Percentiles rank a stretch among this genome's conserved stretches.
Conservation (phyloP, 768 basidiomycete species). For the Pholiota microspora region DNA sequence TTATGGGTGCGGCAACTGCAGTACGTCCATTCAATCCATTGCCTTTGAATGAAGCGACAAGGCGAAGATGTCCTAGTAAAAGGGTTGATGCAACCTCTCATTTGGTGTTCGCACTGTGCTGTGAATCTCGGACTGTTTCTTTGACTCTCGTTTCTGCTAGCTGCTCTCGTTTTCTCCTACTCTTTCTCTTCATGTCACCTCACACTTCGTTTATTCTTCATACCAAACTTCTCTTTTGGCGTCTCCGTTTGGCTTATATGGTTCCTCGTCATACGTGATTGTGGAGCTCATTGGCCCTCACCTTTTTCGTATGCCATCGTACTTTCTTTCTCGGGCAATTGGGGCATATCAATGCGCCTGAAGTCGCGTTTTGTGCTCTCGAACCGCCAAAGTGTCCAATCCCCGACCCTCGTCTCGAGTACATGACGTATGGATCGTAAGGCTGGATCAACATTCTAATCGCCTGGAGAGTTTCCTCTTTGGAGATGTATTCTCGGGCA, state of each 20-base stretch:
- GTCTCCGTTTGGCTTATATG: not conserved
- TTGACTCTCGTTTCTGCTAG: not conserved
- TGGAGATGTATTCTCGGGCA: not conserved
- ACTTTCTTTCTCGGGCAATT: not conserved
- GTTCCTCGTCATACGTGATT: not conserved
- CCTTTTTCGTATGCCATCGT: not conserved
- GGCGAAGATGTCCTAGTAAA: conserved; percentile 20
- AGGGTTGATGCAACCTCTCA: conserved; percentile 19
- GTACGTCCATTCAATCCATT: not conserved
- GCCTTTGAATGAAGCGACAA: not conserved
- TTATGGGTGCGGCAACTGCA: no score
- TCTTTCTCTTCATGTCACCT: not conserved
- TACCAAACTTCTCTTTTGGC: not conserved
- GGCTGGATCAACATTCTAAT: conserved; percentile 21
- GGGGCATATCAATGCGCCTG: not conserved
- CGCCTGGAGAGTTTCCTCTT: not conserved
- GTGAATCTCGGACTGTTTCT: not conserved
- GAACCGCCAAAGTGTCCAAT: conserved; percentile 20
- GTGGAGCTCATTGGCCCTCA: not conserved
- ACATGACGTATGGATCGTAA: conserved; percentile 21
- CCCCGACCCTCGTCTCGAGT: conserved; percentile 21
- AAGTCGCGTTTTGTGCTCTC: not conserved
- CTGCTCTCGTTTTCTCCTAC: not conserved
- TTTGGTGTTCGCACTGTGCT: conserved; percentile 2
- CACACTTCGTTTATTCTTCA: not conserved